Percentiles rank a stretch among this genome's conserved stretches.
Evolutionary conservation across 78 protist genomes (phyloP).

Genomic region (Diacronema lutheri): DNA sequence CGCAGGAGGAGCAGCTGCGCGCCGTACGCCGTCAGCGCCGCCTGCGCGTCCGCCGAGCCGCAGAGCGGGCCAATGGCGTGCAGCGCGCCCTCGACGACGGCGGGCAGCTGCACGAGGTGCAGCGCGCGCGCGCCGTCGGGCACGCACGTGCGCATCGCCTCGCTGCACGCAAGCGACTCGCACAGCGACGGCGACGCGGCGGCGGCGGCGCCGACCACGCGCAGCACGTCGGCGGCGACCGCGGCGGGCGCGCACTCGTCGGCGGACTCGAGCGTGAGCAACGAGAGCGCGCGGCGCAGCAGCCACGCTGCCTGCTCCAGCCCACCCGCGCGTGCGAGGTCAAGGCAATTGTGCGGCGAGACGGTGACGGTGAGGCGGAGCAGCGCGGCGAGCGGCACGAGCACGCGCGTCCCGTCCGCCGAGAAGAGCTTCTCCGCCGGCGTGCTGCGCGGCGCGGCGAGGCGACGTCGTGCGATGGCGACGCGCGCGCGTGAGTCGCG

Average conservation of each 20-base stretch:
- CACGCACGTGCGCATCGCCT: not conserved
- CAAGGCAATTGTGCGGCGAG: conserved; percentile 75
- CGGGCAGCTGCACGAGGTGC: not conserved
- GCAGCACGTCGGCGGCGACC: not conserved
- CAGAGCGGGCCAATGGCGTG: conserved; percentile 14
- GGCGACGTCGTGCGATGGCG: too few relatives aligned
- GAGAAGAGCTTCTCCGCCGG: conserved; percentile 39
- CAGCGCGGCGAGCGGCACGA: conserved; percentile 62
- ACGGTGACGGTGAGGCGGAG: conserved; percentile 65
- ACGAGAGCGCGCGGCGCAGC: conserved; percentile 32
- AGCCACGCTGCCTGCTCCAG: conserved; percentile 26
- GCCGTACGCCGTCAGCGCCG: conserved; percentile 41
- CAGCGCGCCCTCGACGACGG: conserved; percentile 28
- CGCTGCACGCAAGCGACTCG: conserved; percentile 7
- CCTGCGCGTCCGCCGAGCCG: conserved; percentile 19
- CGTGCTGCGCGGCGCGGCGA: conserved; percentile 4
- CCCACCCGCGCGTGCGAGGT: conserved; percentile 72
- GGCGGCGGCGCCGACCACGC: conserved; percentile 32
- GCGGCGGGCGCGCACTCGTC: too few relatives aligned
- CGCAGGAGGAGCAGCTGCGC: conserved; percentile 58
- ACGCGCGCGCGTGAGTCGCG: too few relatives aligned
- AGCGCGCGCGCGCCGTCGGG: conserved; percentile 30
- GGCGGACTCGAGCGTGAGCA: not conserved
- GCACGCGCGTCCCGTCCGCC: conserved; percentile 40
- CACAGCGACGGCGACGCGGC: not conserved